Percentiles rank a stretch among this genome's conserved stretches.
Evolutionary conservation across 768 basidiomycete genomes (phyloP).

Genomic region (Kwoniella botswanensis): DNA sequence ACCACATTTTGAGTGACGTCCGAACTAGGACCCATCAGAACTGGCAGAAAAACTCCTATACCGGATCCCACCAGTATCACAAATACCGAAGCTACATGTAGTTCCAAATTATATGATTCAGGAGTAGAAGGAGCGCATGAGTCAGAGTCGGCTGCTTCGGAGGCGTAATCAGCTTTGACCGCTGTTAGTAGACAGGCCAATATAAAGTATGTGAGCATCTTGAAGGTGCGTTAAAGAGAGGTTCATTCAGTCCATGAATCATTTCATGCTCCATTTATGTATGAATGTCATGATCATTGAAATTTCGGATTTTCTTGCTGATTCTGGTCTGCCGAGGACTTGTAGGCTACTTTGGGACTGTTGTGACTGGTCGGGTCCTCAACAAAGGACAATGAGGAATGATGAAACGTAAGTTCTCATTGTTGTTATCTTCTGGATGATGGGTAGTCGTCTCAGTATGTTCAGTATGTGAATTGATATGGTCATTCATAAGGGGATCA

Average conservation of each 20-base stretch:
- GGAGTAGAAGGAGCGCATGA: slow-evolving; percentile 5
- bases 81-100: slow-evolving; percentile 19
- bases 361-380: slow-evolving; percentile 18
- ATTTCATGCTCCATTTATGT: not conserved
- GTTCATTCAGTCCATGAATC: not conserved
- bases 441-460: no score
- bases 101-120: slow-evolving; percentile 2
- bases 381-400: not conserved
- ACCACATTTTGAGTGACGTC: not conserved
- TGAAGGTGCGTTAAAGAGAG: not conserved
- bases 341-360: slow-evolving; percentile 7
- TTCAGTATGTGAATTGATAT: no score
- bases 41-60: slow-evolving; percentile 10
- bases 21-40: slow-evolving; percentile 7
- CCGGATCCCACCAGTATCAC: slow-evolving; percentile 12
- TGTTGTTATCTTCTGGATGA: no score
- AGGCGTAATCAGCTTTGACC: not conserved
- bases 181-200: not conserved
- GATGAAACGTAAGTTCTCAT: not conserved
- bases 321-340: not conserved
- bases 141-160: not conserved
- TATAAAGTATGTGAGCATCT: not conserved
- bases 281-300: not conserved
- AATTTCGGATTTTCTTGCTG: not conserved
- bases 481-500: no score